These are phyloP conservation scores for Scutellaria barbata DNA, from an alignment of 257 asterid genomes.

Conservation along the genomic window DNA sequence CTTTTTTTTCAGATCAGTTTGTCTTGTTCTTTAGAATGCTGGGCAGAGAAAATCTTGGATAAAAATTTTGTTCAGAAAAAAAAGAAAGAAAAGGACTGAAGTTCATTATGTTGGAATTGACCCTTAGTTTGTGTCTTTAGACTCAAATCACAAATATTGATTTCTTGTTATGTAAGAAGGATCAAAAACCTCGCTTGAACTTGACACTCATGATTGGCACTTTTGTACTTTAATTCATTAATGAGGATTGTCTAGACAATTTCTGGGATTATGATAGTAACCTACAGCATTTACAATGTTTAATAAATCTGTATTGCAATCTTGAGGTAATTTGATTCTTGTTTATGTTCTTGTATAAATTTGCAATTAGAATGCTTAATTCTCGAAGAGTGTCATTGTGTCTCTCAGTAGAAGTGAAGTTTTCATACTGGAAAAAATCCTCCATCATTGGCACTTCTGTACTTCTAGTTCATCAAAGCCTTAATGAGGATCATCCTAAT, in stretches of 20 bases:
- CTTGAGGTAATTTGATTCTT: background rate
- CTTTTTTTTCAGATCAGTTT: background rate
- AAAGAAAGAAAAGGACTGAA: background rate
- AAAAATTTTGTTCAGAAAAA: background rate
- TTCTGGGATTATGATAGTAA: background rate
- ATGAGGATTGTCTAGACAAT: background rate
- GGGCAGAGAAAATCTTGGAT: constrained; percentile 18
- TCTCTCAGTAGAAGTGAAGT: background rate
- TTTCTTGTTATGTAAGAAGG: constrained; percentile 13
- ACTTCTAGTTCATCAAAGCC: background rate
- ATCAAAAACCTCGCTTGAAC: background rate
- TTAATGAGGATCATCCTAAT: background rate
- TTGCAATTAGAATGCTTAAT: background rate
- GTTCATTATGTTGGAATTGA: background rate
- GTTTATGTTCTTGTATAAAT: no score
- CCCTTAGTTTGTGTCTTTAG: constrained; percentile 17
- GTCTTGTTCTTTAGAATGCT: background rate
- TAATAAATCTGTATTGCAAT: background rate
- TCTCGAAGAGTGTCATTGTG: background rate
- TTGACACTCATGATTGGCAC: background rate
- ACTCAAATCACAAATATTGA: background rate
- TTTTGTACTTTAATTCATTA: background rate
- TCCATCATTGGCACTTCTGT: no score
- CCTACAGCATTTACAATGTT: background rate
- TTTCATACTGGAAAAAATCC: background rate